These are phyloP conservation scores for Brettanomyces sp. DNA, from an alignment of 805 yeast genomes.

Conservation along the genomic window DNA sequence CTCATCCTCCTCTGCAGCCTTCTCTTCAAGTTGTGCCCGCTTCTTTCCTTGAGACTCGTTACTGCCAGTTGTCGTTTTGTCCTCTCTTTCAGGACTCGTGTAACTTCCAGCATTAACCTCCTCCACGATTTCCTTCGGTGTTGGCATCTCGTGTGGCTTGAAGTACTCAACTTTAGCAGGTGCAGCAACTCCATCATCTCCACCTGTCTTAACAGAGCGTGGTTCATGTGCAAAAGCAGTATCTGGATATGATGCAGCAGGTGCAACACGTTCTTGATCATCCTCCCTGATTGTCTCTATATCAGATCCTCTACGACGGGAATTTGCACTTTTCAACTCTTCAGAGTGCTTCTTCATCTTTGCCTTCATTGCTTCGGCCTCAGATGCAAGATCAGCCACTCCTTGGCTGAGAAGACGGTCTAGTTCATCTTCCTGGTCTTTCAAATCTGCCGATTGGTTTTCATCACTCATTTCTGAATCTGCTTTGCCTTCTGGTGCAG, in stretches of 20 bases:
- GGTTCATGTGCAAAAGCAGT: background rate
- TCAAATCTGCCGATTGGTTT: conserved; percentile 40
- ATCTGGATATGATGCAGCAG: background rate
- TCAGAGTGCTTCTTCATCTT: background rate
- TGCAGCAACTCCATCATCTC: background rate
- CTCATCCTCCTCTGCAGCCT: conserved; percentile 7
- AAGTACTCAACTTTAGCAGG: background rate
- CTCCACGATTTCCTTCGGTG: conserved; percentile 24
- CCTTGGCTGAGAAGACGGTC: conserved; percentile 29
- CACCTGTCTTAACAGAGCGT: background rate
- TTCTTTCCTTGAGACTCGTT: too few relatives aligned
- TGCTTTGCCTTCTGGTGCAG: background rate
- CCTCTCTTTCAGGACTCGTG: conserved; percentile 2
- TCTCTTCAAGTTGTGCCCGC: conserved; percentile 6
- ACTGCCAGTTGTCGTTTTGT: background rate
- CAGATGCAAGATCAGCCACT: conserved; percentile 8
- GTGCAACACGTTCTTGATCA: background rate
- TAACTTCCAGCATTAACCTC: conserved; percentile 24
- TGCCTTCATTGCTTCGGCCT: background rate
- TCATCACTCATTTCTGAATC: conserved; percentile 42
- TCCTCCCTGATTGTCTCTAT: background rate
- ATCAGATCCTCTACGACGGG: background rate
- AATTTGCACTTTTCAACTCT: background rate
- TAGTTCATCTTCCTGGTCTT: conserved; percentile 45
- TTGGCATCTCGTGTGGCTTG: conserved; percentile 16